A percentile compares a stretch with the other conserved stretches of the same genome.
phyloP scores from a whole-genome alignment of 345 rosid genomes.

The Viola odorata region DNA sequence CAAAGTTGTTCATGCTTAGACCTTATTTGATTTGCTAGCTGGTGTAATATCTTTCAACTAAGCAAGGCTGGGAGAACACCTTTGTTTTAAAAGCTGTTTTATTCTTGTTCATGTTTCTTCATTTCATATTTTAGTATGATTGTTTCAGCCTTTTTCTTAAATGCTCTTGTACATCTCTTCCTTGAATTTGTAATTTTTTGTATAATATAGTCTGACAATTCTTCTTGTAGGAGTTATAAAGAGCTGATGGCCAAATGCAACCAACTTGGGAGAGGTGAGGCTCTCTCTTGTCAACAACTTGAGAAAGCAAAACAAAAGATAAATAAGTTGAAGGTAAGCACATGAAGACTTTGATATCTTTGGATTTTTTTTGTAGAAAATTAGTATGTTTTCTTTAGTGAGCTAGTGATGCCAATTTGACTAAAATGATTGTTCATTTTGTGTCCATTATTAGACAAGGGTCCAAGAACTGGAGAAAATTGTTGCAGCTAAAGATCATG shows the following conservation, averaged over 20 bases:
- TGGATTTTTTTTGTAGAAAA: neutral
- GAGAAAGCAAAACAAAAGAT: slow-evolving; percentile 75
- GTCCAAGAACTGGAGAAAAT: slow-evolving; percentile 61
- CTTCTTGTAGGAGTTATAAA: slow-evolving; percentile 60
- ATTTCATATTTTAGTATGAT: too few relatives aligned
- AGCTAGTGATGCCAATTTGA: neutral
- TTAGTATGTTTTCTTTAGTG: neutral
- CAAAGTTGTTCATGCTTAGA: too few relatives aligned
- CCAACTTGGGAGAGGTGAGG: slow-evolving; percentile 81
- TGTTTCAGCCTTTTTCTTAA: neutral
- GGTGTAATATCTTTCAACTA: too few relatives aligned
- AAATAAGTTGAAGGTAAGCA: slow-evolving; percentile 53
- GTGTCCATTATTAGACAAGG: slow-evolving; percentile 38
- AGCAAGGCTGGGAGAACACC: too few relatives aligned
- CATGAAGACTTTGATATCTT: neutral
- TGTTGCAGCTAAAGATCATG: slow-evolving; percentile 60
- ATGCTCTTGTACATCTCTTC: neutral
- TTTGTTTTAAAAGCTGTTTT: neutral
- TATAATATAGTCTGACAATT: neutral
- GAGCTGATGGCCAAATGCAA: slow-evolving; percentile 88
- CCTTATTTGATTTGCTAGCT: too few relatives aligned
- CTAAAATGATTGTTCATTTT: slow-evolving; percentile 4
- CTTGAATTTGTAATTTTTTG: neutral
- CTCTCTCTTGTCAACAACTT: slow-evolving; percentile 55
- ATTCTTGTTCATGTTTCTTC: too few relatives aligned